Percentiles rank a stretch among this genome's conserved stretches.
Conservation (phyloP, 495 filamentous ascomycete genomes). For the Podospora appendiculata region DNA sequence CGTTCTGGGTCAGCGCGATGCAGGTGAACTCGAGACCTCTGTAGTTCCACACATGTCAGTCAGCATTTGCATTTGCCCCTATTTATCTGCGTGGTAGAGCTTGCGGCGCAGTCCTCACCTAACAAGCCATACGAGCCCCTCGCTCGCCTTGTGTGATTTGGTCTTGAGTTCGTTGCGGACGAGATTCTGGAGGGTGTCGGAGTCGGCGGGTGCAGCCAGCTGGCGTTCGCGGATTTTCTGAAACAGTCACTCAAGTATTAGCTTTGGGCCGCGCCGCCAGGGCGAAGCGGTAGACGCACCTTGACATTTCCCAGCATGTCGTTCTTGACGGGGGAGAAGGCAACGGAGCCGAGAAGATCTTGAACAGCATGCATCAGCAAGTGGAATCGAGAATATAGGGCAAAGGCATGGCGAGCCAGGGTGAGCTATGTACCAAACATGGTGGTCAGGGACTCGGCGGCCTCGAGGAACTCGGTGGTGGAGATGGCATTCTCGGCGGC, state of each 20-base stretch:
- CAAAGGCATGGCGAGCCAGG: not conserved
- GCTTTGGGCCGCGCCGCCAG: not conserved
- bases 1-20: conserved; percentile 71
- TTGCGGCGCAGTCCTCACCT: conserved; percentile 48
- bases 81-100: not conserved
- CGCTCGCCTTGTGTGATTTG: conserved; percentile 76
- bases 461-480: conserved; percentile 86
- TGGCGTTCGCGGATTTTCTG: conserved; percentile 90
- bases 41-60: not conserved
- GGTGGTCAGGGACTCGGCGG: conserved; percentile 72
- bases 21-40: conserved; percentile 91
- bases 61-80: conserved; percentile 1
- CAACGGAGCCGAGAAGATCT: conserved; percentile 76
- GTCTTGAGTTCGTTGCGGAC: conserved; percentile 78
- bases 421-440: conserved; percentile 62
- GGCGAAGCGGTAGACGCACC: conserved; percentile 40
- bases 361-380: not conserved
- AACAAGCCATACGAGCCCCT: conserved; percentile 85
- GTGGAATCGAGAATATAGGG: no score
- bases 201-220: conserved; percentile 66
- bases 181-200: conserved; percentile 73
- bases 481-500: conserved; percentile 62
- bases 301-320: conserved; percentile 90
- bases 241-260: not conserved
- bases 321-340: conserved; percentile 80